A percentile compares a stretch with the other conserved stretches of the same genome.
These are phyloP conservation scores for Arctium minus DNA, from an alignment of 129 eudicot species.

Conservation along the genomic window DNA sequence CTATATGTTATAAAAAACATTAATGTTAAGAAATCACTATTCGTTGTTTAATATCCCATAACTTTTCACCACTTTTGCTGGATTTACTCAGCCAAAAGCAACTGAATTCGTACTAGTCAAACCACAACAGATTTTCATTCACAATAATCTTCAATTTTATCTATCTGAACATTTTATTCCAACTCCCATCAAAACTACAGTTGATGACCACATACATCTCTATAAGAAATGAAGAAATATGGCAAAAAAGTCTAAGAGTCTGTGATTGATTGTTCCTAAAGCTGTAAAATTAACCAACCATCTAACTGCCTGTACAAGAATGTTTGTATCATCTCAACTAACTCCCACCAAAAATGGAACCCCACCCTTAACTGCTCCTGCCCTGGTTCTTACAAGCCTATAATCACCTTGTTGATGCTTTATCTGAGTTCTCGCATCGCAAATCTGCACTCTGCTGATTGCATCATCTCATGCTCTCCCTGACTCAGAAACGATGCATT, in stretches of 20 bases:
- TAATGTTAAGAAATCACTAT: neutral
- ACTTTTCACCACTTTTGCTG: neutral
- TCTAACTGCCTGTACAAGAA: slow-evolving; percentile 30
- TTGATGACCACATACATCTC: slow-evolving; percentile 14
- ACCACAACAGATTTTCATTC: neutral
- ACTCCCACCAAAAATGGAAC: slow-evolving; percentile 44
- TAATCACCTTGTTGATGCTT: slow-evolving; percentile 2
- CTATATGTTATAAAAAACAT: neutral
- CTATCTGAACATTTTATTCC: neutral
- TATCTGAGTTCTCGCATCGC: neutral
- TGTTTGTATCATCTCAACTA: slow-evolving; percentile 13
- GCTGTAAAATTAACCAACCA: slow-evolving; percentile 26
- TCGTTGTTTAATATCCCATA: neutral
- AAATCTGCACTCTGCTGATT: neutral
- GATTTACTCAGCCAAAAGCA: neutral
- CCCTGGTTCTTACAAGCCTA: neutral
- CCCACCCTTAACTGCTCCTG: neutral
- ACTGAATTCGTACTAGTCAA: neutral
- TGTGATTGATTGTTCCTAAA: slow-evolving; percentile 23
- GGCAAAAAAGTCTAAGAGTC: slow-evolving; percentile 1
- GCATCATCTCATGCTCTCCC: neutral
- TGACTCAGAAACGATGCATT: neutral
- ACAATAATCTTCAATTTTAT: neutral
- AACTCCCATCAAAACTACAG: slow-evolving; percentile 13
- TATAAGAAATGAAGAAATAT: slow-evolving; percentile 38